A percentile compares a stretch with the other conserved stretches of the same genome.
phyloP scores from a whole-genome alignment of 176 grass and related monocot species.

The Zea mays region Zm-B73-REFERENCE-NAM-5.0 NC_050105.1:95958501-95959000 shows the following conservation, averaged over 20 bases:
- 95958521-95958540: neutral
- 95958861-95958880: no score
- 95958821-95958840: no score
- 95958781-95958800: no score
- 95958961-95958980: no score
- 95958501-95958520: neutral
- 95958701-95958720: conserved; percentile 72
- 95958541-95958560: neutral
- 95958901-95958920: no score
- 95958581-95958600: neutral
- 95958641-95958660: conserved; percentile 5
- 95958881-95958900: no score
- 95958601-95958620: conserved; percentile 5
- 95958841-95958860: no score
- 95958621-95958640: neutral
- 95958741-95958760: conserved; percentile 29
- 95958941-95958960: no score
- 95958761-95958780: no score
- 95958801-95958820: no score
- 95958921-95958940: no score
- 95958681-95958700: conserved; percentile 97
- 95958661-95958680: conserved; percentile 53
- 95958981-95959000: no score
- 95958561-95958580: neutral
- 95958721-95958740: conserved; percentile 92